Evolutionary conservation across 2,329 filamentous ascomycete genomes (phyloP), one percentile per base, ranked within the genome.

Genomic region (Nigrograna mackinnonii): DNA sequence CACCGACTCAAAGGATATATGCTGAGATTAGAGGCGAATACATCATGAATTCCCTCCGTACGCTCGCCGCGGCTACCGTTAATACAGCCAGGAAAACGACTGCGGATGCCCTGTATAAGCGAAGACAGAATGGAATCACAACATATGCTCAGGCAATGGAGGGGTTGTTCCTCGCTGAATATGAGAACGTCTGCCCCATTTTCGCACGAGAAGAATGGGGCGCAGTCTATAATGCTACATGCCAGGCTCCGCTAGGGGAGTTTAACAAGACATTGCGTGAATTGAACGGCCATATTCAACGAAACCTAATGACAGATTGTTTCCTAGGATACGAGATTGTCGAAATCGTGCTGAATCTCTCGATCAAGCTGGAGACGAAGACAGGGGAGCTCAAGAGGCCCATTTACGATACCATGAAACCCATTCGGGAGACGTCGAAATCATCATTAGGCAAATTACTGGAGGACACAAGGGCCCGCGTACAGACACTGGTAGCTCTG

Each of bases 261-360:
- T 87, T 97, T 55, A 84, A 87, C 5, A 85, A 89, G 55, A 96
- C 94, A 0, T 70, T 97, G 40, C 83, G 88, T 20, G 92, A 97
- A 60, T 78, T 99, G 22, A 96, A 97, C 66, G 79, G 82, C 37
- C 91, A 96, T 60, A 91, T 97, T 68, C 91, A 91, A 63, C 75
- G 80, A 30, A 91, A 96, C 61, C 74, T 96, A 28, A 82, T 84
- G 53, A 96, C 90, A 0, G 94, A 99, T 67, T 97, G 92, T 69
- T 97, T 89, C 66, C 79, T 99, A 36, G 91, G 91, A 6, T 99
- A 95, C 66, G 94, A 99, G 64, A 89, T 97, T 22, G 89, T 95
- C 22, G 92, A 96, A 58, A 89, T 96, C 46, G 83, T 97, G 35
- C 88, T 89, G 1, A 80, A 80, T 11, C 78, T 96, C 35, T 91